phyloP scores from a whole-genome alignment of 129 eudicot genomes.

The Chrysanthemum seticuspe region DNA sequence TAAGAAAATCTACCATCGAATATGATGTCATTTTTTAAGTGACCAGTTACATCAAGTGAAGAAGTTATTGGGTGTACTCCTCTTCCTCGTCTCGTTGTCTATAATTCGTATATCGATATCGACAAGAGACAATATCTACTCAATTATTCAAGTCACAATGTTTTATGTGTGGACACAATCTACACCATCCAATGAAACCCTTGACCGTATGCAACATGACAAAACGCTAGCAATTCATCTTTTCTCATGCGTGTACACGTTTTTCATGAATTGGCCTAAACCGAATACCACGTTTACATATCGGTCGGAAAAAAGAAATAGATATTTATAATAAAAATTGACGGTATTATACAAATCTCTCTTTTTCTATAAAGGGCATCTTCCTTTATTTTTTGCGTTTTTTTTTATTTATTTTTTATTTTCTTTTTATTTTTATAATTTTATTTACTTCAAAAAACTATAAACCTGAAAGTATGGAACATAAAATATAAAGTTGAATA shows the following conservation, averaged over 20 bases:
- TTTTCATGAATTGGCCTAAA: neutral
- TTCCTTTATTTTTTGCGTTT: too few species aligned
- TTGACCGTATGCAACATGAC: slow-evolving; percentile 13
- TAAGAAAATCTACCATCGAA: too few species aligned
- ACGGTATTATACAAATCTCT: too few species aligned
- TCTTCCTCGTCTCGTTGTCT: neutral
- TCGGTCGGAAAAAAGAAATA: neutral
- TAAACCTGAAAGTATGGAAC: too few species aligned
- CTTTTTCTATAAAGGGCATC: too few species aligned
- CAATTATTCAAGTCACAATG: neutral
- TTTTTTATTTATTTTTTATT: too few species aligned
- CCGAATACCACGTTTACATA: neutral
- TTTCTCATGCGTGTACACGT: slow-evolving; percentile 2
- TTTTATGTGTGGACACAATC: slow-evolving; percentile 1
- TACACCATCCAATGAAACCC: neutral
- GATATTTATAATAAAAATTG: too few species aligned
- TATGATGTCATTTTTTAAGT: too few species aligned
- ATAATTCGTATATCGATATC: neutral
- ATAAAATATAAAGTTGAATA: too few species aligned
- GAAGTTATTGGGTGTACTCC: neutral
- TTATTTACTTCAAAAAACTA: too few species aligned
- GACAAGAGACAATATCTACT: neutral
- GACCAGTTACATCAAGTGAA: neutral
- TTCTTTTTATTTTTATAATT: too few species aligned
- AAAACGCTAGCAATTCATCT: slow-evolving; percentile 1